phyloP scores from a whole-genome alignment of 306 rosid genomes.

The Mimosa pudica region DNA sequence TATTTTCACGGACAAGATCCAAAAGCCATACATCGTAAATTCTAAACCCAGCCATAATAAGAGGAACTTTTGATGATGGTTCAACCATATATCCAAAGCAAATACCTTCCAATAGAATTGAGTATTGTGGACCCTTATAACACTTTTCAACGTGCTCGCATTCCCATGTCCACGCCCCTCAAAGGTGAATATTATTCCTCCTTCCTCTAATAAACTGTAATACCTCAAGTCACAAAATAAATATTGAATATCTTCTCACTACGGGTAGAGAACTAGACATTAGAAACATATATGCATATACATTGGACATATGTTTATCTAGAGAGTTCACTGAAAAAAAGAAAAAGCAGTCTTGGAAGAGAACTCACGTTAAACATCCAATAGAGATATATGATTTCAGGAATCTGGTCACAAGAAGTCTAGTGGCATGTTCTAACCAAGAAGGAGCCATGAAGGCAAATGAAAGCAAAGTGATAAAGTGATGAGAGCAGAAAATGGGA shows the following conservation, averaged over 20 bases:
- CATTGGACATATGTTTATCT: background rate
- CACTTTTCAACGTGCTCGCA: slow-evolving; percentile 48
- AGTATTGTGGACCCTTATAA: slow-evolving; percentile 64
- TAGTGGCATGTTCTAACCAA: slow-evolving; percentile 71
- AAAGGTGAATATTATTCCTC: slow-evolving; percentile 75
- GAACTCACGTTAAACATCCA: slow-evolving; percentile 80
- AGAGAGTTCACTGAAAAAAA: background rate
- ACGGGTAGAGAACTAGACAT: background rate
- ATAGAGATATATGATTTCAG: slow-evolving; percentile 54
- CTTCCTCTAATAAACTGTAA: slow-evolving; percentile 80
- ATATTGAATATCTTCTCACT: background rate
- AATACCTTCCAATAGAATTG: slow-evolving; percentile 95
- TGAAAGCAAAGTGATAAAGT: too few relatives aligned
- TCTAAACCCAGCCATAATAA: background rate
- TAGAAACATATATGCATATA: background rate
- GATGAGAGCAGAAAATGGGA: too few relatives aligned
- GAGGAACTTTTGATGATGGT: background rate
- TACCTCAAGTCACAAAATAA: slow-evolving; percentile 23
- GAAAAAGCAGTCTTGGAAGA: slow-evolving; percentile 1
- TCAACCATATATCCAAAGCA: background rate
- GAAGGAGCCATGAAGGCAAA: slow-evolving; percentile 63
- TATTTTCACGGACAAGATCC: background rate
- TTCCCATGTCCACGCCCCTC: slow-evolving; percentile 63
- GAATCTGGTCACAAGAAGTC: slow-evolving; percentile 68
- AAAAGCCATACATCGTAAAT: slow-evolving; percentile 18